Evolutionary conservation across 2,329 filamentous ascomycete genomes (phyloP).

Genomic region (Davidsoniella neocaledoniae): DNA sequence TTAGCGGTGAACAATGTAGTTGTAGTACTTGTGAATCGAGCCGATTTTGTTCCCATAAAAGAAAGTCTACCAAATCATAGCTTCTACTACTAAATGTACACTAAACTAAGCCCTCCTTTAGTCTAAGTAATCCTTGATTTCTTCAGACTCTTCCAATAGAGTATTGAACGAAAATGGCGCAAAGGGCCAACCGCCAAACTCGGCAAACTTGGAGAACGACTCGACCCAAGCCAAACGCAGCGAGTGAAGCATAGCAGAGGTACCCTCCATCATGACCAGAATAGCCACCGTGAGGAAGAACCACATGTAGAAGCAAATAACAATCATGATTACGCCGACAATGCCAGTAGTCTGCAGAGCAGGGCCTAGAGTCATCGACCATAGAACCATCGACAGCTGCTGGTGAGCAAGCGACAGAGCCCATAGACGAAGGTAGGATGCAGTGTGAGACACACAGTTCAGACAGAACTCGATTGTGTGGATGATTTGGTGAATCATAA

Average conservation of each 20-base stretch:
- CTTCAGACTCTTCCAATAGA: constrained; percentile 67
- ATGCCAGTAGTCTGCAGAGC: constrained; percentile 52
- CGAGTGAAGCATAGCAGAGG: constrained; percentile 78
- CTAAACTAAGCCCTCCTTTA: constrained; percentile 16
- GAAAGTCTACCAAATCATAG: too few relatives aligned
- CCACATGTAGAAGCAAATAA: constrained; percentile 75
- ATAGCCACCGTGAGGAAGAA: constrained; percentile 59
- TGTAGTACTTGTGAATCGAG: too few relatives aligned
- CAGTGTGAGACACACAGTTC: constrained; percentile 97
- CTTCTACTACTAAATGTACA: too few relatives aligned
- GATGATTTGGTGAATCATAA: constrained; percentile 98
- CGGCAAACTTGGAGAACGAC: constrained; percentile 94
- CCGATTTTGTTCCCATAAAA: too few relatives aligned
- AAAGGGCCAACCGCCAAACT: constrained; percentile 77
- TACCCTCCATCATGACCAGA: constrained; percentile 88
- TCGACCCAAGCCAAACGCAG: constrained; percentile 91
- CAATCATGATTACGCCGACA: constrained; percentile 61
- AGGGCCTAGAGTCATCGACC: constrained; percentile 82
- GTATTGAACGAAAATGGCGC: constrained; percentile 76
- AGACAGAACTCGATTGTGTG: constrained; percentile 99
- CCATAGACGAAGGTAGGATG: constrained; percentile 97
- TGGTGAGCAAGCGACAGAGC: constrained; percentile 93
- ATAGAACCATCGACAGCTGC: constrained; percentile 88
- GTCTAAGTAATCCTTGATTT: constrained; percentile 38
- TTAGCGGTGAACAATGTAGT: too few relatives aligned